Evolutionary conservation across 2,329 filamentous ascomycete species (phyloP), one percentile per base, ranked within the genome.

Genomic region (Trichoderma sp.): DNA sequence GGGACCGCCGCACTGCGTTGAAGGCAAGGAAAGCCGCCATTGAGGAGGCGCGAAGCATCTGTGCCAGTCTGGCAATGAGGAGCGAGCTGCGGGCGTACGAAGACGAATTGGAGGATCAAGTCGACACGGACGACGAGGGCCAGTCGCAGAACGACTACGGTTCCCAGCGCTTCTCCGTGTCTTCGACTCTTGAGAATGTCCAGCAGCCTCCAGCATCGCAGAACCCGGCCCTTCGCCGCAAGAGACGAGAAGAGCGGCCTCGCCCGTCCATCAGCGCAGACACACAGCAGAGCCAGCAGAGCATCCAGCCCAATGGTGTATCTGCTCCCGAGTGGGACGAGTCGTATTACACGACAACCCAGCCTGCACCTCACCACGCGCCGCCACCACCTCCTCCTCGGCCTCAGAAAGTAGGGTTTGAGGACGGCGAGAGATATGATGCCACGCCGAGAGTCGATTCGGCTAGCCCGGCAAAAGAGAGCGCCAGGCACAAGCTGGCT

Each of bases 11-110:
- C 59, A 74, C 79, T 67, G 75, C 78, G 0, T 76, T 84, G 61
- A 82, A 81, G 73, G 70, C 72, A 19, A 81, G 83, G 71, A 82
- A 81, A 75, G 75, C 77, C 67, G 80, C 81, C 1, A 83, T 83
- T 58, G 80, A 83, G 48, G 81, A 83, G 67, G 81, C 81, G 30
- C 78, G 78, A 60, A 79, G 78, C 56, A 79, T 83, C 24, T 83
- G 82, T 67, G 81, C 81, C 48, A 78, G 76, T 64, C 74, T 84
- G 17, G 82, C 82, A 7, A 83, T 84, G 82, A 76, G 82, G 45
- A 83, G 82, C 68, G 82, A 84, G 66, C 69, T 84, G 19, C 75
- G 82, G 6, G 74, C 72, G 0, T 77, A 75, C 44, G 75, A 77
- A 0, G 77, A 79, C 15, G 69, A 71, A 1, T 74, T 76, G 0